Percentiles rank a stretch among this genome's conserved stretches.
Conservation (phyloP, 1,284 basidiomycete species). For the Termitomyces sp. region DNA sequence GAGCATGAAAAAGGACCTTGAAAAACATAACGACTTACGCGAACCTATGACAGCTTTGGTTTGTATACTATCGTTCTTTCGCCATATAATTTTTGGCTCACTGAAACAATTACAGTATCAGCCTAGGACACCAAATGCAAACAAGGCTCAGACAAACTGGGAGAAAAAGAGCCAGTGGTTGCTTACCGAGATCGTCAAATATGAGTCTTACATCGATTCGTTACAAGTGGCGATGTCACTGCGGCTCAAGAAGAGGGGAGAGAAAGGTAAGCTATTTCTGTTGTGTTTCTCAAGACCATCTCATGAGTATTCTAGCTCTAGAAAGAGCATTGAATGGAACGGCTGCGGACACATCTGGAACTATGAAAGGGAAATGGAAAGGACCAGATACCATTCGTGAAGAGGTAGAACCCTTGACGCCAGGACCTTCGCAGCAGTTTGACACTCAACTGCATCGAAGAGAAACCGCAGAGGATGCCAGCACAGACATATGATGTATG, state of each 20-base stretch:
- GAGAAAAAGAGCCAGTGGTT: slow-evolving; percentile 86
- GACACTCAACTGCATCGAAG: slow-evolving; percentile 36
- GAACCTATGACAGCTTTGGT: slow-evolving; percentile 82
- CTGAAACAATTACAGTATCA: slow-evolving; percentile 57
- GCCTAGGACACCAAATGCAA: slow-evolving; percentile 66
- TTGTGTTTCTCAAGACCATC: slow-evolving; percentile 3
- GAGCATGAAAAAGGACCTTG: slow-evolving; percentile 73
- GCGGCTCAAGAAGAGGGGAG: slow-evolving; percentile 79
- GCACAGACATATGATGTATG: slow-evolving; percentile 10
- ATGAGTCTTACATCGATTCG: slow-evolving; percentile 91
- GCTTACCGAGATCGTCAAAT: slow-evolving; percentile 90
- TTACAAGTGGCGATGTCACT: slow-evolving; percentile 76
- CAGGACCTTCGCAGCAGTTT: slow-evolving; percentile 33
- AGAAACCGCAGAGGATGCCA: slow-evolving; percentile 38
- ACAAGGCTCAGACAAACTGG: slow-evolving; percentile 87
- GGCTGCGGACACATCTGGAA: slow-evolving; percentile 35
- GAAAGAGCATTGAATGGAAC: slow-evolving; percentile 64
- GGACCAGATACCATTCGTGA: slow-evolving; percentile 46
- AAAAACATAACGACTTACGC: slow-evolving; percentile 79
- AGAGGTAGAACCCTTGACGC: slow-evolving; percentile 45
- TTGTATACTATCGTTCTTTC: slow-evolving; percentile 21
- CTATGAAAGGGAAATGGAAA: slow-evolving; percentile 43
- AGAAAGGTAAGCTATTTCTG: slow-evolving; percentile 49
- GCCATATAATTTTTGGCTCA: slow-evolving; percentile 4
- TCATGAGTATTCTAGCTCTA: slow-evolving; percentile 41